A percentile compares a stretch with the other conserved stretches of the same genome.
Evolutionary conservation across 2,329 filamentous ascomycete genomes (phyloP).

Genomic region (Plectosphaerella plurivora): DNA sequence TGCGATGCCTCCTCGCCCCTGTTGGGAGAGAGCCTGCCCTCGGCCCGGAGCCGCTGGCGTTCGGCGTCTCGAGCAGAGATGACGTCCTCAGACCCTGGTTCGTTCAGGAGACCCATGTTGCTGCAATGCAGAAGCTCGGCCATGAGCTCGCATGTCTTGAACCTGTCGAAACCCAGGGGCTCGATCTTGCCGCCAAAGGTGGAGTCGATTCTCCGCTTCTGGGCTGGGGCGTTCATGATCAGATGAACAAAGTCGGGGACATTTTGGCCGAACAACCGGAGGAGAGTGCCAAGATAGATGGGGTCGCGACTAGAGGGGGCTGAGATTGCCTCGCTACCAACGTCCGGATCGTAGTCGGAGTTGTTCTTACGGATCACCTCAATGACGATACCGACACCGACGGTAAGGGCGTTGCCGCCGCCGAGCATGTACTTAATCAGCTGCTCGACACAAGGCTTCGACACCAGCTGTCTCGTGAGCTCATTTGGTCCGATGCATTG

Average conservation of each 20-base stretch:
- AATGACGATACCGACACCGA: slow-evolving; percentile 95
- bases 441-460: slow-evolving; percentile 73
- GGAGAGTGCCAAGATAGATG: slow-evolving; percentile 88
- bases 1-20: slow-evolving; percentile 34
- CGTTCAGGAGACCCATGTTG: slow-evolving; percentile 96
- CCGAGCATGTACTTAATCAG: slow-evolving; percentile 90
- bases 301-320: slow-evolving; percentile 83
- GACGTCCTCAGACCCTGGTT: slow-evolving; percentile 82
- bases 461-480: slow-evolving; percentile 90
- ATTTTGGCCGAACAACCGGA: slow-evolving; percentile 83
- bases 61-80: slow-evolving; percentile 77
- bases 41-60: slow-evolving; percentile 70
- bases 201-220: slow-evolving; percentile 71
- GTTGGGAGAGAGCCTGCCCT: slow-evolving; percentile 59
- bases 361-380: slow-evolving; percentile 99
- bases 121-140: slow-evolving; percentile 95
- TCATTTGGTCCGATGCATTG: slow-evolving; percentile 99
- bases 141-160: slow-evolving; percentile 99
- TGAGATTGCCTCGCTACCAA: slow-evolving; percentile 73
- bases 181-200: slow-evolving; percentile 91
- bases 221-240: slow-evolving; percentile 72
- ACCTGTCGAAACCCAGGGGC: slow-evolving; percentile 92
- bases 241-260: slow-evolving; percentile 93
- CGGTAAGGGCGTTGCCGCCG: slow-evolving; percentile 89
- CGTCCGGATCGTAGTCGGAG: slow-evolving; percentile 95